Conservation (phyloP, 2,329 filamentous ascomycete species). For the Phialocephala sp. region DNA sequence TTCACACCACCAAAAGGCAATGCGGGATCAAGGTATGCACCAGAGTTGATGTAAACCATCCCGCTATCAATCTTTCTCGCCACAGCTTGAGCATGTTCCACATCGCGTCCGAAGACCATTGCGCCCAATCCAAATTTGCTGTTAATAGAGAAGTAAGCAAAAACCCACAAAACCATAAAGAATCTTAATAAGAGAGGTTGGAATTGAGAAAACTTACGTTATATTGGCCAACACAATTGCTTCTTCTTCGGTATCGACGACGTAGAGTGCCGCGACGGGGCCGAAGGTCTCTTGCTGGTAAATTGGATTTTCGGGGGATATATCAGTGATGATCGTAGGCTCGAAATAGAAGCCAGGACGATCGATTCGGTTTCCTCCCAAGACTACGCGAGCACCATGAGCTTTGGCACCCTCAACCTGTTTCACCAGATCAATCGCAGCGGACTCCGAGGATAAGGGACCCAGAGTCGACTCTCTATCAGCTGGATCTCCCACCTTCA, state of each 20-base stretch:
- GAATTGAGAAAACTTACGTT: slow-evolving; percentile 37
- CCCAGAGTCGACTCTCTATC: slow-evolving; percentile 4
- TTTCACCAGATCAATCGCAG: neutral
- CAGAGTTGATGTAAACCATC: slow-evolving; percentile 16
- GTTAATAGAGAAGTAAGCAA: no score
- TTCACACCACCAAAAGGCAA: slow-evolving; percentile 78
- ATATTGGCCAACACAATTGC: slow-evolving; percentile 40
- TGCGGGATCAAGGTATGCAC: slow-evolving; percentile 8
- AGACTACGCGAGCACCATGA: slow-evolving; percentile 9
- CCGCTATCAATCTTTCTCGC: slow-evolving; percentile 11
- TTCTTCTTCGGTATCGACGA: slow-evolving; percentile 27
- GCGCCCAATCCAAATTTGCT: slow-evolving; percentile 12
- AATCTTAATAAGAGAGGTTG: no score
- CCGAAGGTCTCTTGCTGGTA: slow-evolving; percentile 31
- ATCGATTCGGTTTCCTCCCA: slow-evolving; percentile 15
- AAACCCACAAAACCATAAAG: no score
- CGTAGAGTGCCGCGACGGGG: slow-evolving; percentile 26
- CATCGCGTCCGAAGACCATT: slow-evolving; percentile 7
- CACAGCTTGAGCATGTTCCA: slow-evolving; percentile 2
- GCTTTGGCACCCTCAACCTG: neutral
- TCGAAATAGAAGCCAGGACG: slow-evolving; percentile 16
- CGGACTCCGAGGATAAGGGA: neutral
- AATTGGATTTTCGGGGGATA: slow-evolving; percentile 29
- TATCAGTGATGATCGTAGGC: slow-evolving; percentile 29
- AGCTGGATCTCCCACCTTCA: slow-evolving; percentile 13